A percentile compares a stretch with the other conserved stretches of the same genome.
phyloP scores from a whole-genome alignment of 108 stramenopile species.

The Conticribra guillardii region DNA sequence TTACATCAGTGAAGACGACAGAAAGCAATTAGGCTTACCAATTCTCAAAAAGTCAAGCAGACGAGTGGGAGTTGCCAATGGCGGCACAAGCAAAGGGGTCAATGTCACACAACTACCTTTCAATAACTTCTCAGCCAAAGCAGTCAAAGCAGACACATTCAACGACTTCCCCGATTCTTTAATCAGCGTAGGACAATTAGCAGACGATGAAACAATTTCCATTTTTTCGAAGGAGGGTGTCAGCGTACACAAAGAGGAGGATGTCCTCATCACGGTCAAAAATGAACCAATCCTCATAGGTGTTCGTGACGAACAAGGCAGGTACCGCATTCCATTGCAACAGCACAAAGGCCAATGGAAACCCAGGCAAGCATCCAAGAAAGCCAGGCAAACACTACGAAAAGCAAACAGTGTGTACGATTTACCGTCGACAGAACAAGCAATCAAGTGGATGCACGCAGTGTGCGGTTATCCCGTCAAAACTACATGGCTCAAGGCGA shows the following conservation, averaged over 20 bases:
- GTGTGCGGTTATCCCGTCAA: no score
- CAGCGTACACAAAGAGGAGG: constrained; percentile 2
- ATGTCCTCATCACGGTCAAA: constrained; percentile 12
- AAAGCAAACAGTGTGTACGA: constrained; percentile 9
- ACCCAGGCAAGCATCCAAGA: constrained; percentile 1
- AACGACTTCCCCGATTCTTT: no score
- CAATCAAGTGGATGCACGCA: no score
- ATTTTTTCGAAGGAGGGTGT: constrained; percentile 5
- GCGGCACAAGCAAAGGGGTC: constrained; percentile 1
- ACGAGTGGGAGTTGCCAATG: constrained; percentile 7
- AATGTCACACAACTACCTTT: constrained; percentile 1
- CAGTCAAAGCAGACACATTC: not conserved
- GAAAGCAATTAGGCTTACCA: not conserved
- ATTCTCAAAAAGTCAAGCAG: not conserved
- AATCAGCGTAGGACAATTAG: no score
- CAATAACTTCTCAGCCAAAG: not conserved
- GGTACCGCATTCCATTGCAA: constrained; percentile 9
- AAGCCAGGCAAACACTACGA: not conserved
- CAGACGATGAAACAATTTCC: constrained; percentile 5
- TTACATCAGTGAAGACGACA: no score
- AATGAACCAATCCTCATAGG: constrained; percentile 6
- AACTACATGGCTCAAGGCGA: constrained; percentile 23
- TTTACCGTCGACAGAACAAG: constrained; percentile 3
- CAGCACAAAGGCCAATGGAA: no score
- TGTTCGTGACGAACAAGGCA: not conserved